Percentiles rank a stretch among this genome's conserved stretches.
These are phyloP conservation scores for Paecilomyces sp. DNA, from an alignment of 2,329 filamentous ascomycete genomes.

Conservation along the genomic window DNA sequence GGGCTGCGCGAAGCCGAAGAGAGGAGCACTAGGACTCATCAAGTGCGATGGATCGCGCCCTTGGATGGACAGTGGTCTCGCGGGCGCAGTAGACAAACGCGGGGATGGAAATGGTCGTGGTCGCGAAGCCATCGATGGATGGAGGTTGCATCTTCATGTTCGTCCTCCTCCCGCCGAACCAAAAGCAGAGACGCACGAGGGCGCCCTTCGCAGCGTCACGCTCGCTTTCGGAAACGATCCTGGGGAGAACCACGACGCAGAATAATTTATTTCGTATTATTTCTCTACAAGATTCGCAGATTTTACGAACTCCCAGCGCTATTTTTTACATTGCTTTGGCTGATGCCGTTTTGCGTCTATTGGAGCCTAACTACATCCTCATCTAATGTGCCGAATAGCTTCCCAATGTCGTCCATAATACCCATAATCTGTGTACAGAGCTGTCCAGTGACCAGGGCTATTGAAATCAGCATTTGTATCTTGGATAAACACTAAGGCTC, in stretches of 20 bases:
- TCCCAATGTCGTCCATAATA: conserved; percentile 50
- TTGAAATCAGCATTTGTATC: conserved; percentile 1
- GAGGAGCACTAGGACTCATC: conserved; percentile 31
- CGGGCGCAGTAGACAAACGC: conserved; percentile 6
- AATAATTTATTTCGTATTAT: not conserved
- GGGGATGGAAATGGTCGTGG: conserved; percentile 17
- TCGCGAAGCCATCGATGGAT: conserved; percentile 19
- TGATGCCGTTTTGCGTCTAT: conserved; percentile 16
- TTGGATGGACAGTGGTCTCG: not conserved
- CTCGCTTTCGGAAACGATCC: conserved; percentile 1
- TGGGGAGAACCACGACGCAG: not conserved
- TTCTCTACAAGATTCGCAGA: not conserved
- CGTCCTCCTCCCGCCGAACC: conserved; percentile 4
- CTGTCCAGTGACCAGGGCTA: conserved; percentile 57
- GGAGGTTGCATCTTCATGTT: conserved; percentile 12
- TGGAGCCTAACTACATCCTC: conserved; percentile 55
- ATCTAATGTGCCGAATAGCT: conserved; percentile 54
- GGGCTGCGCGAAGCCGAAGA: conserved; percentile 34
- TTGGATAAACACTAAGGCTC: not conserved
- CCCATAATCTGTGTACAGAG: conserved; percentile 48
- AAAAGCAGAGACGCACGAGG: not conserved
- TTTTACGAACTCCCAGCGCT: not conserved
- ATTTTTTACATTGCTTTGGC: not conserved
- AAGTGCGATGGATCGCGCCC: conserved; percentile 14
- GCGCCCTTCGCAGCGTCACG: not conserved